Evolutionary conservation across 805 yeast genomes (phyloP).

Genomic region (Debaryomyces maramus): DNA sequence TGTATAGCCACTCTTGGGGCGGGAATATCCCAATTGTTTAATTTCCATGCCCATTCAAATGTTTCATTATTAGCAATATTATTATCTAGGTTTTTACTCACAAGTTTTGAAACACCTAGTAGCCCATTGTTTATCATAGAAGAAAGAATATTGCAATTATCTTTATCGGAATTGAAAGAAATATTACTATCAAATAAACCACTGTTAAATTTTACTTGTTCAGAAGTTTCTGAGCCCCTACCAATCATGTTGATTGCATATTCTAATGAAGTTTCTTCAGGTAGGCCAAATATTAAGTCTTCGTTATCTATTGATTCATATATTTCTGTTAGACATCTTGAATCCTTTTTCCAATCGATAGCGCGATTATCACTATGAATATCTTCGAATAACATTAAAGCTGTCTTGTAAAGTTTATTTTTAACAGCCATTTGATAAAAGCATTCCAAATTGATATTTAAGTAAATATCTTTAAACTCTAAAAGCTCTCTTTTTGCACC

Average conservation of each 20-base stretch:
- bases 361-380: slow-evolving; percentile 14
- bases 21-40: slow-evolving; percentile 77
- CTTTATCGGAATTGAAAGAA: slow-evolving; percentile 10
- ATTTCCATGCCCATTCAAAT: slow-evolving; percentile 73
- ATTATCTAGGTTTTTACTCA: slow-evolving; percentile 20
- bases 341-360: slow-evolving; percentile 1
- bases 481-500: slow-evolving; percentile 33
- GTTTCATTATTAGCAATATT: slow-evolving; percentile 15
- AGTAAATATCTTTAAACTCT: slow-evolving; percentile 28
- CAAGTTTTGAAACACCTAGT: slow-evolving; percentile 54
- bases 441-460: slow-evolving; percentile 24
- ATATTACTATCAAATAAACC: slow-evolving; percentile 53
- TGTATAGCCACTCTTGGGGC: slow-evolving; percentile 31
- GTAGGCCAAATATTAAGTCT: slow-evolving; percentile 67
- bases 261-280: slow-evolving; percentile 53
- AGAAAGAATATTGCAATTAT: slow-evolving; percentile 19
- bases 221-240: slow-evolving; percentile 28
- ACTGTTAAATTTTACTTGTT: slow-evolving; percentile 52
- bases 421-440: slow-evolving; percentile 33
- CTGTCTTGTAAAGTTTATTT: slow-evolving; percentile 38
- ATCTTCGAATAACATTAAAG: slow-evolving; percentile 53
- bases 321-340: slow-evolving; percentile 26
- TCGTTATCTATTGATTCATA: slow-evolving; percentile 58
- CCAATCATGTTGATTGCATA: slow-evolving; percentile 48
- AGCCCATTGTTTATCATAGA: slow-evolving; percentile 54